These are phyloP conservation scores for Lachancea kluyveri DNA, from an alignment of 805 yeast genomes.

Conservation along the genomic window DNA sequence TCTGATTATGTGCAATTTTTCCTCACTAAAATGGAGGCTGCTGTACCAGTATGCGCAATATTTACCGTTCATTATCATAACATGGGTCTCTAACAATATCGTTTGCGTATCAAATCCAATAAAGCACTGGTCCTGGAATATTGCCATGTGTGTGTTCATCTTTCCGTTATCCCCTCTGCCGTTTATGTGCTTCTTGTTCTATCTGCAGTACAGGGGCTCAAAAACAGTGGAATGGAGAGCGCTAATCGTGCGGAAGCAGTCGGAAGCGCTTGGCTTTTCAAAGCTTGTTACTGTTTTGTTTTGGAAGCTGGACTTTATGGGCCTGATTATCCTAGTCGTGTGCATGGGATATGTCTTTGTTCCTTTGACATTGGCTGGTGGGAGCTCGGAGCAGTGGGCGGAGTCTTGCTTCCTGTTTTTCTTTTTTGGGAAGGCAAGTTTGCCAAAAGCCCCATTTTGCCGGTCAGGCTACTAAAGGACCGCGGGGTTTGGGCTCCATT, in stretches of 20 bases:
- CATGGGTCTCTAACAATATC: constrained; percentile 58
- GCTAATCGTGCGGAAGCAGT: constrained; percentile 23
- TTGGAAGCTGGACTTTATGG: constrained; percentile 43
- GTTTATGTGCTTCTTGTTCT: constrained; percentile 33
- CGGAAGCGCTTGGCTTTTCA: no score
- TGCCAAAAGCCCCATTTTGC: constrained; percentile 47
- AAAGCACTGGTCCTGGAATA: constrained; percentile 44
- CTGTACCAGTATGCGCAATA: constrained; percentile 51
- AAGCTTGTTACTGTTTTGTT: no score
- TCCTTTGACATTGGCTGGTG: constrained; percentile 64
- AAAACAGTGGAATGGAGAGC: constrained; percentile 1
- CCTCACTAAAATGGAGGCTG: constrained; percentile 54
- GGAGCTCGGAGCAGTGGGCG: constrained; percentile 41
- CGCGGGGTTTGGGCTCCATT: constrained; percentile 69
- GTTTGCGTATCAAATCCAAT: no score
- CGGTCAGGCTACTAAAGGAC: constrained; percentile 44
- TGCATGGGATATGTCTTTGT: constrained; percentile 50
- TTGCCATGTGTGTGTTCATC: constrained; percentile 49
- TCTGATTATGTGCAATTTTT: constrained; percentile 49
- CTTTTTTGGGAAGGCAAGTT: constrained; percentile 46
- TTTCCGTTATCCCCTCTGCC: constrained; percentile 45
- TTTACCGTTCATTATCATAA: constrained; percentile 55
- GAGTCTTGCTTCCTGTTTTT: constrained; percentile 43
- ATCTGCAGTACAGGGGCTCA: constrained; percentile 31
- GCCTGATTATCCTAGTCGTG: constrained; percentile 44